A percentile compares a stretch with the other conserved stretches of the same genome.
These are phyloP conservation scores for Pisolithus orientalis DNA, from an alignment of 768 basidiomycete species.

Conservation along the genomic window DNA sequence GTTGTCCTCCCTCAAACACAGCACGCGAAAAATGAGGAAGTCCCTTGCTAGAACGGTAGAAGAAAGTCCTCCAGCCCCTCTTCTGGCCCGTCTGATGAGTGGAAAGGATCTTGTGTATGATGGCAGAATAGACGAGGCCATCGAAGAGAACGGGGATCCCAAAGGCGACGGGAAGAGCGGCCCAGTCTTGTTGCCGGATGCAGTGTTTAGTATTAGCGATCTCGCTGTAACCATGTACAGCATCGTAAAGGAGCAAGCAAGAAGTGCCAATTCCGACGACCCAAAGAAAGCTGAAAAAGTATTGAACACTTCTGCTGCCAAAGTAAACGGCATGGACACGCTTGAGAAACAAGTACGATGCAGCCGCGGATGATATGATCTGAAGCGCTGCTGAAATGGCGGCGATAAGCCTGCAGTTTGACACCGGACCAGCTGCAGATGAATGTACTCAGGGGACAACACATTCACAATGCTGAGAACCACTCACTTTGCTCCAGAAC, in stretches of 20 bases:
- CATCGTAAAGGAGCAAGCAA: constrained; percentile 20
- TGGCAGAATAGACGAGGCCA: constrained; percentile 27
- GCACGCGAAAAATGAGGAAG: constrained; percentile 29
- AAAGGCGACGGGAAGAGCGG: constrained; percentile 22
- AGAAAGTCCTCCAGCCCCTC: constrained; percentile 13
- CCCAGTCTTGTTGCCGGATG: constrained; percentile 14
- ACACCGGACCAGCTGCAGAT: constrained; percentile 17
- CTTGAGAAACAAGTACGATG: constrained; percentile 33
- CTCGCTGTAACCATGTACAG: constrained; percentile 16
- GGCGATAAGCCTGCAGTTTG: constrained; percentile 14
- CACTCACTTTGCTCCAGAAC: constrained; percentile 16
- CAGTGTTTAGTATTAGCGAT: constrained; percentile 32
- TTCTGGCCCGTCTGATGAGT: constrained; percentile 5
- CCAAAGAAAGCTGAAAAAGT: constrained; percentile 29
- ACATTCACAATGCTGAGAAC: not conserved
- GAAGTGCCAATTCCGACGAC: constrained; percentile 21
- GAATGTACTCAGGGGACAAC: not conserved
- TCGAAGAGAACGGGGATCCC: constrained; percentile 27
- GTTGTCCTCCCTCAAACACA: constrained; percentile 31
- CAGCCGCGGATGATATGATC: constrained; percentile 19
- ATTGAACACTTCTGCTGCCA: constrained; percentile 11
- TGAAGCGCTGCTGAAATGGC: constrained; percentile 11
- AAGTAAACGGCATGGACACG: constrained; percentile 31
- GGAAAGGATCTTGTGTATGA: constrained; percentile 24
- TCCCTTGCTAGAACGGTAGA: constrained; percentile 9